Percentiles rank a stretch among this genome's conserved stretches.
Evolutionary conservation across 805 yeast genomes (phyloP).

Genomic region (Candida cerambycidarum): DNA sequence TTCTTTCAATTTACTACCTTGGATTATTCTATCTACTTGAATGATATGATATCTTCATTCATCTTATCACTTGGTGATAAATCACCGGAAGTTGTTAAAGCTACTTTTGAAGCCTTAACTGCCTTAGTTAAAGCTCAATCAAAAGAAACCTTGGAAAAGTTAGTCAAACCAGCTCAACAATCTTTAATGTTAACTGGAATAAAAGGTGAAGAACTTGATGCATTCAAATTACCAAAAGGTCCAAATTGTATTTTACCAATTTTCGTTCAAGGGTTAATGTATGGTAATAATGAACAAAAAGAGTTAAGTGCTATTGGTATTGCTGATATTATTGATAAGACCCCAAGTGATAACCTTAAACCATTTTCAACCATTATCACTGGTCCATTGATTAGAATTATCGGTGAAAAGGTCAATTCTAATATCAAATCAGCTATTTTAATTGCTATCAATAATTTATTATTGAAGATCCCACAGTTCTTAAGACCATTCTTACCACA

Average conservation of each 20-base stretch:
- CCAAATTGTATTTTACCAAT: slow-evolving; percentile 87
- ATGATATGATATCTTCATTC: slow-evolving; percentile 71
- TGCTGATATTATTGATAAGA: slow-evolving; percentile 79
- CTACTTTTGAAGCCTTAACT: slow-evolving; percentile 63
- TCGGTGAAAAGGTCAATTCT: slow-evolving; percentile 90
- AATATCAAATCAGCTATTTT: slow-evolving; percentile 95
- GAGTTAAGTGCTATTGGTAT: slow-evolving; percentile 87
- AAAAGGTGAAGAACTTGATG: slow-evolving; percentile 65
- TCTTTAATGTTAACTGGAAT: slow-evolving; percentile 66
- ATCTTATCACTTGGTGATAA: slow-evolving; percentile 72
- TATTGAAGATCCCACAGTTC: slow-evolving; percentile 83
- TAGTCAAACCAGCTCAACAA: slow-evolving; percentile 78
- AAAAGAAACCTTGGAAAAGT: slow-evolving; percentile 72
- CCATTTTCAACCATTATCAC: slow-evolving; percentile 91
- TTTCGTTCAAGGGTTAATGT: slow-evolving; percentile 92
- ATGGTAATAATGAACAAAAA: slow-evolving; percentile 81
- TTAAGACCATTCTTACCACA: slow-evolving; percentile 96
- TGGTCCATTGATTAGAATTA: slow-evolving; percentile 96
- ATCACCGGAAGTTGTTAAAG: slow-evolving; percentile 59
- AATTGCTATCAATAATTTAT: slow-evolving; percentile 74
- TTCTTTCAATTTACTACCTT: slow-evolving; percentile 67
- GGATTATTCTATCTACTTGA: slow-evolving; percentile 70
- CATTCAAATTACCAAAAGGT: slow-evolving; percentile 75
- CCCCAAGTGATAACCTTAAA: slow-evolving; percentile 78
- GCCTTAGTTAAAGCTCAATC: slow-evolving; percentile 68